Base-by-base conservation (phyloP, 176 grass and related monocot genomes). In the Oryza rufipogon region DNA sequence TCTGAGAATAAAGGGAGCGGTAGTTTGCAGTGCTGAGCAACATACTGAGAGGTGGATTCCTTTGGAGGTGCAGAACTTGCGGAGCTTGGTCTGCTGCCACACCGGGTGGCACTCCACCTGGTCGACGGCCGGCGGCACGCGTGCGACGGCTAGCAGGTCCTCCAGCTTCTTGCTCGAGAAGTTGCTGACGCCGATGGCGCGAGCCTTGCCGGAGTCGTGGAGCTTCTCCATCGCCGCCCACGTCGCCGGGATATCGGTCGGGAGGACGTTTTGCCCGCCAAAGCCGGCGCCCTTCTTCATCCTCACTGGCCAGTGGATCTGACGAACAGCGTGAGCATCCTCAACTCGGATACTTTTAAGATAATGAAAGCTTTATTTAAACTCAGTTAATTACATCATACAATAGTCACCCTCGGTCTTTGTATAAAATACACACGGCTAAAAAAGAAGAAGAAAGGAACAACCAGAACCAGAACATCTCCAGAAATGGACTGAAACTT, bases 1-100 rank as follows among this genome's bases (percentile, higher is more conserved):
- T 44, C 2, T 44, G 42, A 44, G 42, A 44, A 44, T 44, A 8
- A 8, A 9, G 1, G 9, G 42, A 44, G 1, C 9, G 9, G 9
- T 44, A 44, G 42, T 44, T 44, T 44, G 13, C 13, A 4, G 47
- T 15, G 12, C 13, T 49, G 12, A 49, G 7, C 16, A 64, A 46
- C 76, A 9, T 88, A 95, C 93, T 3, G 90, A 92, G 71, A 95
- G 90, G 58, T 92, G 88, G 6, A 95, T 71, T 64, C 90, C 88
- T 0, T 86, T 88, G 60, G 90, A 71, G 9, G 47, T 11, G 81
- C 93, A 95, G 54, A 92, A 86, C 9, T 69, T 15, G 5, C 42
- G 88, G 44, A 92, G 87, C 66, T 83, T 90, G 32, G 30, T 26
- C 77, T 92, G 88, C 49, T 90, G 74, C 91, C 88, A 92, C 60